Evolutionary conservation across 1,139 yeast species (phyloP).

Genomic region (Protomyces inouyei): DNA sequence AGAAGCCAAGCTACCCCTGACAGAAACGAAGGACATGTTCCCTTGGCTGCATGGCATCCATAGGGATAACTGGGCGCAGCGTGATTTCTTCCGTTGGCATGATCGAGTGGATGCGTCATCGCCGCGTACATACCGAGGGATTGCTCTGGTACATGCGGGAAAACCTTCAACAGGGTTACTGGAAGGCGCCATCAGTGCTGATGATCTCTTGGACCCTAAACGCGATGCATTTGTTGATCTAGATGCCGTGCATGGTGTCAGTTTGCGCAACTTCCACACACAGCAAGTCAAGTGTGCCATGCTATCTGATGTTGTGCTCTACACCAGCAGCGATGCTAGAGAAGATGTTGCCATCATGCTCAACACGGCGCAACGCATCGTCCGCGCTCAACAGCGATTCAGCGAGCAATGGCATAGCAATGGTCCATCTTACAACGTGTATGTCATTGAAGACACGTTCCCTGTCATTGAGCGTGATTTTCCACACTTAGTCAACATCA

Average conservation of each 20-base stretch:
- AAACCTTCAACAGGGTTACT: constrained; percentile 43
- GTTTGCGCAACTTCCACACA: constrained; percentile 68
- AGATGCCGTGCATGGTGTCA: constrained; percentile 65
- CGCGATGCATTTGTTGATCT: constrained; percentile 47
- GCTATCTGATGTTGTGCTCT: constrained; percentile 65
- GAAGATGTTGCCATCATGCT: constrained; percentile 29
- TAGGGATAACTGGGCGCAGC: constrained; percentile 38
- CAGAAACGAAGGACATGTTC: constrained; percentile 64
- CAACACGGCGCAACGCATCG: constrained; percentile 2
- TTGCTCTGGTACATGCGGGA: constrained; percentile 1
- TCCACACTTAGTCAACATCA: constrained; percentile 31
- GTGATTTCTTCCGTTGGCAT: constrained; percentile 35
- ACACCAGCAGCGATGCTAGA: constrained; percentile 41
- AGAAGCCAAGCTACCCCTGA: constrained; percentile 49
- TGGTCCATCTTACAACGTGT: constrained; percentile 30
- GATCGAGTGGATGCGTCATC: not conserved
- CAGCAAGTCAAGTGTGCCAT: constrained; percentile 68
- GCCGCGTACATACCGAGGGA: constrained; percentile 2
- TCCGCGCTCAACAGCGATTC: constrained; percentile 1
- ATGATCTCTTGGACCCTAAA: constrained; percentile 50
- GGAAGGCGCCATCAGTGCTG: constrained; percentile 58
- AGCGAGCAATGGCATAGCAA: not conserved
- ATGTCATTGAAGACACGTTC: constrained; percentile 32
- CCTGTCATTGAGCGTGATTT: constrained; percentile 30
- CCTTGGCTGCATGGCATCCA: constrained; percentile 83